Percentiles rank a stretch among this genome's conserved stretches.
Evolutionary conservation across 208 protist species (phyloP).

Genomic region (Leishmania arabica): DNA sequence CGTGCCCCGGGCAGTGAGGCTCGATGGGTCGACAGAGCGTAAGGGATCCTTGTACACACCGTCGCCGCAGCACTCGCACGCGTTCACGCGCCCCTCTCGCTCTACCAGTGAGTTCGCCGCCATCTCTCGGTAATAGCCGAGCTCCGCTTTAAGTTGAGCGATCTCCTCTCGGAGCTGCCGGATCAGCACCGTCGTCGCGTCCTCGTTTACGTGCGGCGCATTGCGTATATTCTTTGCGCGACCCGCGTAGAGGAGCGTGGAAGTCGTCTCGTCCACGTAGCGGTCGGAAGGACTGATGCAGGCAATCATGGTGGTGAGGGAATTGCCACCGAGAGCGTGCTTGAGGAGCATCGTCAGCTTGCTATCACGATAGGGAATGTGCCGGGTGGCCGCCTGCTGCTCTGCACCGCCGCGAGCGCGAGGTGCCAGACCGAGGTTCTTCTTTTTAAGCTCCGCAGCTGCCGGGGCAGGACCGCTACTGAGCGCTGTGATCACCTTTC

Average conservation of each 20-base stretch:
- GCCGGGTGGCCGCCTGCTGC: slow-evolving; percentile 7
- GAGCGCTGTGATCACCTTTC: slow-evolving; percentile 93
- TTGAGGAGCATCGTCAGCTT: slow-evolving; percentile 90
- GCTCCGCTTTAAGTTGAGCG: slow-evolving; percentile 73
- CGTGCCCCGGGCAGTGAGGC: background rate
- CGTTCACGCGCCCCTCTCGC: background rate
- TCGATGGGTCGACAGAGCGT: background rate
- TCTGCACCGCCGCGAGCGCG: background rate
- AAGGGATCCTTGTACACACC: background rate
- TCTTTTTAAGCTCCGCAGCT: background rate
- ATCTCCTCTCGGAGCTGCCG: slow-evolving; percentile 76
- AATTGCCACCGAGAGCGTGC: slow-evolving; percentile 89
- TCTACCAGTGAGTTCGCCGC: slow-evolving; percentile 30
- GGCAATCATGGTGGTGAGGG: slow-evolving; percentile 92
- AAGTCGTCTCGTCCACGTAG: slow-evolving; percentile 89
- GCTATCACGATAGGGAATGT: slow-evolving; percentile 92
- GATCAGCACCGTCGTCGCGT: slow-evolving; percentile 70
- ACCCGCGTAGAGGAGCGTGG: slow-evolving; percentile 90
- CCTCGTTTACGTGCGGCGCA: slow-evolving; percentile 81
- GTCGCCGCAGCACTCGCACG: slow-evolving; percentile 15
- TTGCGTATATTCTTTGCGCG: slow-evolving; percentile 90
- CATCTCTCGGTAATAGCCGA: slow-evolving; percentile 70
- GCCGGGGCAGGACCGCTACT: slow-evolving; percentile 10
- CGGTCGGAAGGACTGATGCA: slow-evolving; percentile 84
- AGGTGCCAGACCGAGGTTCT: background rate